phyloP scores from a whole-genome alignment of 352 stramenopile species.

The Phytophthora tubulina region DNA sequence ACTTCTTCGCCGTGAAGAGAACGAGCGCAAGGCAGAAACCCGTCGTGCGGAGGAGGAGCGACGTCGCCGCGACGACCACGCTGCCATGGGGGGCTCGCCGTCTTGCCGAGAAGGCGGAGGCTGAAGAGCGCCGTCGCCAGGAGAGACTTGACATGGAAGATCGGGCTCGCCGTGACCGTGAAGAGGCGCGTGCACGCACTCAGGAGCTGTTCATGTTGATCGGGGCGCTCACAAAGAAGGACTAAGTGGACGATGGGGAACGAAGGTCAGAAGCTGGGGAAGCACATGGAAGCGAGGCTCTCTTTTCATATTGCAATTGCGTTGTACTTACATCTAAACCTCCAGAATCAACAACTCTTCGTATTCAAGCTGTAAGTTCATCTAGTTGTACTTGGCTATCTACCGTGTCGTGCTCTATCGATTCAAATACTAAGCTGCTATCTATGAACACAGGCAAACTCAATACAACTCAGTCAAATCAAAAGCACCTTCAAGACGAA shows the following conservation, averaged over 20 bases:
- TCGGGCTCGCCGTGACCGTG: background rate
- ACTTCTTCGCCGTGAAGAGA: slow-evolving; percentile 9
- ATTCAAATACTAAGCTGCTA: background rate
- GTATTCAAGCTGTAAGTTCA: background rate
- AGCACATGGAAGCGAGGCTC: background rate
- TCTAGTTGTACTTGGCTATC: background rate
- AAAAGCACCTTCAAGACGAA: background rate
- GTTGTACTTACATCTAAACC: background rate
- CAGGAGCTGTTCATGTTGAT: background rate
- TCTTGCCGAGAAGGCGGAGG: background rate
- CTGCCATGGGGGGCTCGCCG: background rate
- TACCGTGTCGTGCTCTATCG: background rate
- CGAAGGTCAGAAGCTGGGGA: background rate
- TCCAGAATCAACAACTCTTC: background rate
- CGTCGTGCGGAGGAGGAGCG: slow-evolving; percentile 4
- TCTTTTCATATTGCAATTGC: background rate
- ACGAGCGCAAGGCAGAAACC: slow-evolving; percentile 10
- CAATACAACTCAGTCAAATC: background rate
- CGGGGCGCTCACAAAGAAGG: background rate
- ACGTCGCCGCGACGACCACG: background rate
- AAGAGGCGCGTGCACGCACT: background rate
- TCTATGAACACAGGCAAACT: background rate
- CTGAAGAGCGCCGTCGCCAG: slow-evolving; percentile 6
- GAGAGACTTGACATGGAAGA: slow-evolving; percentile 8
- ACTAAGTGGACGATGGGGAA: background rate